Evolutionary conservation across 202 grass and related monocot species (phyloP).

Genomic region (Digitaria exilis): DNA sequence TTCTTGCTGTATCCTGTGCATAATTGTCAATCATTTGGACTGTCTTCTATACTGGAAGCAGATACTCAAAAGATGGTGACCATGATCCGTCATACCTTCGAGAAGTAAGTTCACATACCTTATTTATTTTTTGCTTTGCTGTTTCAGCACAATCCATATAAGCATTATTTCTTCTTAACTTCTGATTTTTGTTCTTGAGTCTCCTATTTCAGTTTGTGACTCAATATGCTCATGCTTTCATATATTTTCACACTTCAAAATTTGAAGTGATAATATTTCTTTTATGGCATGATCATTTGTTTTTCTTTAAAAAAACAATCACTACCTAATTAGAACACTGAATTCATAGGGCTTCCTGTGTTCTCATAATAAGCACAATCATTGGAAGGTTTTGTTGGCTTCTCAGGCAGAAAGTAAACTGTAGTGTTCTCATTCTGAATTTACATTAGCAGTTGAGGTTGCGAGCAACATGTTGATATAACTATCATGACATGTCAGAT

Average conservation of each 20-base stretch:
- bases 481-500: neutral
- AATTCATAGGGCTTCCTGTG: neutral
- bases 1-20: conserved; percentile 37
- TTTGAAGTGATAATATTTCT: neutral
- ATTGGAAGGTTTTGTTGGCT: neutral
- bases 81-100: conserved; percentile 65
- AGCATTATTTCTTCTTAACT: neutral
- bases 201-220: neutral
- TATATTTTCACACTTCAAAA: neutral
- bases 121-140: conserved; percentile 7
- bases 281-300: neutral
- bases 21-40: conserved; percentile 50
- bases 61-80: conserved; percentile 71
- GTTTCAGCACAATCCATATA: neutral
- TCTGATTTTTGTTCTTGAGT: neutral
- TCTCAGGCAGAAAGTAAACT: conserved; percentile 21
- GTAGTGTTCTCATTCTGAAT: conserved; percentile 1
- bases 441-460: neutral
- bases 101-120: conserved; percentile 68
- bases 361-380: neutral
- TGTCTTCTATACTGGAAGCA: conserved; percentile 76
- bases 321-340: neutral
- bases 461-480: neutral
- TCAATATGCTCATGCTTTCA: neutral
- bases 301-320: neutral